Base-by-base conservation (phyloP, 495 filamentous ascomycete genomes). In the Xylaria nigripes region DNA sequence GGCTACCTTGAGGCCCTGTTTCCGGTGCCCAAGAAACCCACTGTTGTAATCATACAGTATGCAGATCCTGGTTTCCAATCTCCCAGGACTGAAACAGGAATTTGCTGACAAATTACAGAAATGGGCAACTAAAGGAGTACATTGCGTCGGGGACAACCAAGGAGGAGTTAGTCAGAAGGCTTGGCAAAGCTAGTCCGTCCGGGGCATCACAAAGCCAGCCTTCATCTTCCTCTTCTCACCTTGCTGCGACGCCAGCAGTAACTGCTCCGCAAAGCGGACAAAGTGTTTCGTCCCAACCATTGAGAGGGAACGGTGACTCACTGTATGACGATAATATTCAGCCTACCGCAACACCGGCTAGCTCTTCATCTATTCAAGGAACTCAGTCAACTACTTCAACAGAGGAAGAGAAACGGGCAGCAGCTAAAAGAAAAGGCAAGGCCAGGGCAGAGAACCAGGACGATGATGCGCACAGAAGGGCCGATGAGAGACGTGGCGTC, bases 1-100 rank as follows among this genome's bases (percentile, higher is more conserved):
- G 81, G 79, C 2, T 93, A 86, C 59, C 73, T 97, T 6, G 76
- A 84, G 4, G 86, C 87, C 3, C 84, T 95, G 62, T 95, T 85
- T 61, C 87, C 87, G 0, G 68, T 95, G 7, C 73, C 78, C 1
- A 80, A 79, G 47, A 82, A 82, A 42, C 93, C 92, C 0, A 83
- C 86, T 5, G 67, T 94, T 1, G 76, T 96, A 10, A 68, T 95
- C 6, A 90, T 96, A 52, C 76, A 78, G 86, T 87, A 68, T 23
- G 82, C 66, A 44, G 50, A 25, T n/a, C 23, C 23, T 0, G 42
- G 0, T 30, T 49, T 16, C n/a, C 36, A 8, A 40, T 16, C 12
- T 12, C 27, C 27, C 5, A 21, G 23, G 16, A 9, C 12, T 24
- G 10, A 9, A 24, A 13, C 8, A 18, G 16, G 19, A 46, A 19